Evolutionary conservation across 768 basidiomycete species (phyloP), one percentile per base, ranked within the genome.

Genomic region (Podaxis sp.): DNA sequence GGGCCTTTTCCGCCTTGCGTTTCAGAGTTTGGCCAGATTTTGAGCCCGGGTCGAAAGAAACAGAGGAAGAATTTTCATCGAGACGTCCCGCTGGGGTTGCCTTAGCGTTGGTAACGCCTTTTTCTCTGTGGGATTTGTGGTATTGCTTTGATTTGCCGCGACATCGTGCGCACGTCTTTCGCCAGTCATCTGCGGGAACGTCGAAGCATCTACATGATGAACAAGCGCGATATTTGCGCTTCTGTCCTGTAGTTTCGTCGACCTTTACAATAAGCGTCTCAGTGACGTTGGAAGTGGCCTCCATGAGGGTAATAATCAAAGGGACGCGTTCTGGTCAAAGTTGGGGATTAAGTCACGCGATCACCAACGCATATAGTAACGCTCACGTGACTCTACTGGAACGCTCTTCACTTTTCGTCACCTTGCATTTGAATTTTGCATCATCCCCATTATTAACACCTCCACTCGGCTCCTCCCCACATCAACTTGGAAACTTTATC

Each of bases 1-100:
- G 36, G 1, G 59, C n/a, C 22, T 68, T 66, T n/a, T 64, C 33
- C 13, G 64, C 28, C 48, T 64, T 59, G 19, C 63, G 56, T 19
- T 52, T 65, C n/a, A 13, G 9, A 3, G 39, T 9, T 26, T 30
- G 49, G 13, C 26, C 3, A 26, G 49, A 1, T 24, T 7, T 24
- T 28, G 26, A 46, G 19, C 15, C 49, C 22, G 49, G 6, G 7
- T 12, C 13, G 22, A 51, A 26, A 7, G 5, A 12, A 12, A 22
- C 7, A 17, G 12, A 9, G 24, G 24, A 51, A 12, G 22, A 2
- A 9, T 22, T 51, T 26, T 13, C 3, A 3, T 12, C 26, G 2
- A 28, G 4, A 24, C 12, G 8, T 9, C 12, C 49, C 26, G 49
- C 22, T 51, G 49, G 11, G 19, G 12, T 5, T 24, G 9, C 49